Evolutionary conservation across 2,329 filamentous ascomycete species (phyloP), one percentile per base, ranked within the genome.

Genomic region (Neofusicoccum sp.): DNA sequence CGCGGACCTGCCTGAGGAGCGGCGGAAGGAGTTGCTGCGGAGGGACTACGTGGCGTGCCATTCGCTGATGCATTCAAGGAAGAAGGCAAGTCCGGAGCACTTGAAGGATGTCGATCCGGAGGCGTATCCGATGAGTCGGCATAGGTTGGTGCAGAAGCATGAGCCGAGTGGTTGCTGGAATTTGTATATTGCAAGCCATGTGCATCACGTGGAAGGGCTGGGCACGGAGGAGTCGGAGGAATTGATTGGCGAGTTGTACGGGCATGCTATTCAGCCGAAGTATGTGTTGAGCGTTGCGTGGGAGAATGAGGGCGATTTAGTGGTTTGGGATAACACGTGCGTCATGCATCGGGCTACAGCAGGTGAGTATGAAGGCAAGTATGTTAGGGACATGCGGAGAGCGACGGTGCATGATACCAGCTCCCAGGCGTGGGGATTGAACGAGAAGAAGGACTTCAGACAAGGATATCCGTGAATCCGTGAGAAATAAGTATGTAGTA

Each of bases 301-400:
- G 84, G 66, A 80, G 33, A 69, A 79, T 6, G 68, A 73, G 0
- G 79, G 82, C 0, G 85, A 87, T 68, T 50, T 87, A 62, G 70
- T 87, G 14, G 77, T 85, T 16, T 87, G 85, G 85, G 85, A 88
- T 67, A 87, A 87, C 69, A 82, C 82, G 0, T 80, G 78, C 54
- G 81, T 83, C 14, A 78, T 87, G 77, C 85, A 88, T 71, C 73
- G 84, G 5, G 82, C 83, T 0, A 79, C 77, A 1, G 74, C 76
- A 1, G 84, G 84, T 0, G 70, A 70, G 0, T 85, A 83, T 64
- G 78, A 79, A 65, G 80, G 81, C 0, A 80, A 77, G 67, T 82
- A 78, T 68, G 74, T 70, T 64, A 74, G 84, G 43, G 85, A 87
- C 70, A 78, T 87, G 79, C 73, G 85, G 50, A 74, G 85, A 64